A percentile compares a stretch with the other conserved stretches of the same genome.
Conservation (phyloP, 2,329 filamentous ascomycete species). For the Triangularia verruculosa region DNA sequence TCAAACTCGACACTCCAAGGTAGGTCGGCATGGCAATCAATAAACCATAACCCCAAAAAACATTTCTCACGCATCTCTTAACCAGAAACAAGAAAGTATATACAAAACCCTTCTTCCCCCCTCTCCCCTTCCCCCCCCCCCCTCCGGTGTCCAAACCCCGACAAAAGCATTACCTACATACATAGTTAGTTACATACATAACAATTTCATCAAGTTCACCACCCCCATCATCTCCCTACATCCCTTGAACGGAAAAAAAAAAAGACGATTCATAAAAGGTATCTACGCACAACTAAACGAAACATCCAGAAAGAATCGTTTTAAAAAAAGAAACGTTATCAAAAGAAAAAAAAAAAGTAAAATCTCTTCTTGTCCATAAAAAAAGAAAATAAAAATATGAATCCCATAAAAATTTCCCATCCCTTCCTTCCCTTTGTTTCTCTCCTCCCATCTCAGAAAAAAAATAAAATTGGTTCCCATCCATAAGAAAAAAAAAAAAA, state of each 20-base stretch:
- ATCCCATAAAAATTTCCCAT: background rate
- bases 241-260: background rate
- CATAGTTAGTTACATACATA: background rate
- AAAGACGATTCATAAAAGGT: background rate
- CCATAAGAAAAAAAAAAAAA: too few relatives aligned
- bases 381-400: too few relatives aligned
- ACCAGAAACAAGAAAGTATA: background rate
- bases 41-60: too few relatives aligned
- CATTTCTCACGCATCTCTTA: too few relatives aligned
- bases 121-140: background rate
- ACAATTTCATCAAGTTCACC: background rate
- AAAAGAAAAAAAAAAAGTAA: too few relatives aligned
- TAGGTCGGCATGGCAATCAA: too few relatives aligned
- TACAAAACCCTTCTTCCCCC: background rate
- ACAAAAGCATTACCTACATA: background rate
- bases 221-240: background rate
- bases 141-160: background rate
- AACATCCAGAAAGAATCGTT: too few relatives aligned
- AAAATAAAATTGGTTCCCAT: too few relatives aligned
- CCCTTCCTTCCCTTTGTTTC: background rate
- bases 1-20: too few relatives aligned
- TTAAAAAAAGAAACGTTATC: too few relatives aligned
- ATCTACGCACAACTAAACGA: background rate
- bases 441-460: too few relatives aligned
- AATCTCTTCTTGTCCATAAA: too few relatives aligned